Percentiles rank a stretch among this genome's conserved stretches.
These are phyloP conservation scores for Pilobolus umbonatus DNA, from an alignment of 192 early-diverging fungal genomes.

Conservation along the genomic window DNA sequence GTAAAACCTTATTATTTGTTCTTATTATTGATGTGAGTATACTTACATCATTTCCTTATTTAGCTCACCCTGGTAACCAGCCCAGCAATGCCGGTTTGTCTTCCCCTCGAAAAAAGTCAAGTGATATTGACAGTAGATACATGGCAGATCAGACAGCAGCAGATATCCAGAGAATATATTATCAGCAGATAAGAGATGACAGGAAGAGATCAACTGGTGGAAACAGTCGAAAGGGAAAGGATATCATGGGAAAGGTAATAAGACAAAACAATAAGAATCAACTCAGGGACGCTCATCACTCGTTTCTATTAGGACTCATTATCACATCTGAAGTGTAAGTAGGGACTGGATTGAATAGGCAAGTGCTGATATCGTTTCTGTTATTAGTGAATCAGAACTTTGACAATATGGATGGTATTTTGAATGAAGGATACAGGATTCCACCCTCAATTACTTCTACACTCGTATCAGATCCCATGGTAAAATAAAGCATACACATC, in stretches of 20 bases:
- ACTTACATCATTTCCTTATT: background rate
- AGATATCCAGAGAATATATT: slow-evolving; percentile 8
- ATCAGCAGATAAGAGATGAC: slow-evolving; percentile 16
- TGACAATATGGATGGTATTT: slow-evolving; percentile 43
- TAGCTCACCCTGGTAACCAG: background rate
- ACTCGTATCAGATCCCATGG: background rate
- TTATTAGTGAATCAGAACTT: slow-evolving; percentile 40
- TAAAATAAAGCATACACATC: background rate
- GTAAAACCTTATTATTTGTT: slow-evolving; percentile 1
- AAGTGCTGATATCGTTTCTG: background rate
- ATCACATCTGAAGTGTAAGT: background rate
- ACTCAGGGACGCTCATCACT: no score
- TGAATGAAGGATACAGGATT: slow-evolving; percentile 29
- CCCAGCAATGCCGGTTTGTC: background rate
- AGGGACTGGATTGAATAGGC: background rate
- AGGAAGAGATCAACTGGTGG: slow-evolving; percentile 11
- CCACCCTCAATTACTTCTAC: background rate
- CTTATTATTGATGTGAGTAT: background rate
- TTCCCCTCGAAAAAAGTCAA: slow-evolving; percentile 20
- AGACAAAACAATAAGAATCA: background rate
- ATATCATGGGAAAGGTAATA: background rate
- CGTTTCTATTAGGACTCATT: background rate
- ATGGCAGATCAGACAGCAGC: background rate
- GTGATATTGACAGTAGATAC: slow-evolving; percentile 2
- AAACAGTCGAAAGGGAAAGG: background rate